Conservation (phyloP, 805 yeast species). For the Dipodascopsis uninucleata region DNA sequence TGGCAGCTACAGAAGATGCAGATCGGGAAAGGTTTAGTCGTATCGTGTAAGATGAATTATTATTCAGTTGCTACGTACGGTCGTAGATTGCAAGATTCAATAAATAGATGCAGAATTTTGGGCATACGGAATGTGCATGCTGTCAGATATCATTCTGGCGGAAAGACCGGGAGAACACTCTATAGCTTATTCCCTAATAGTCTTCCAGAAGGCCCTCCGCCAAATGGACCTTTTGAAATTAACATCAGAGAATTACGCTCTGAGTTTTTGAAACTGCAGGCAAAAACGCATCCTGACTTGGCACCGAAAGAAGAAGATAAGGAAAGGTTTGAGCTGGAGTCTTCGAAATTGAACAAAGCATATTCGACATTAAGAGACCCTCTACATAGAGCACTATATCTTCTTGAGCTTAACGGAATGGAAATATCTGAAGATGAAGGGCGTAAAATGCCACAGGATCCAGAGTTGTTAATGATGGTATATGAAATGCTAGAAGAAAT, state of each 20-base stretch:
- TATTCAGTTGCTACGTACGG: too few relatives aligned
- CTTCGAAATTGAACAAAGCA: constrained; percentile 69
- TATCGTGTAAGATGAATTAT: too few relatives aligned
- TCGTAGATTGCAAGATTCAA: too few relatives aligned
- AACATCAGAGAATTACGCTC: constrained; percentile 56
- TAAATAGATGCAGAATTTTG: constrained; percentile 1
- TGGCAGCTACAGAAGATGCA: too few relatives aligned
- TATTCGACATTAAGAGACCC: constrained; percentile 71
- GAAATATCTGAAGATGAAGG: constrained; percentile 51
- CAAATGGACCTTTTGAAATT: constrained; percentile 54
- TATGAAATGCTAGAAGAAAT: constrained; percentile 81
- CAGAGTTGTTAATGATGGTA: constrained; percentile 65
- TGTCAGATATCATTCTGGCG: not conserved
- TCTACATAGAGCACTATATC: constrained; percentile 61
- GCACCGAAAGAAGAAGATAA: constrained; percentile 33
- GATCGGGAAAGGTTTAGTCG: too few relatives aligned
- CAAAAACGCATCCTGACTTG: constrained; percentile 77
- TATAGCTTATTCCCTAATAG: constrained; percentile 73
- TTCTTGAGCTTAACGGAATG: constrained; percentile 47
- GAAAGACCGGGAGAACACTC: constrained; percentile 32
- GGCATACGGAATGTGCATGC: not conserved
- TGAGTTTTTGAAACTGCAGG: constrained; percentile 73
- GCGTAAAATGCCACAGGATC: constrained; percentile 45
- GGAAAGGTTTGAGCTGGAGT: constrained; percentile 37
- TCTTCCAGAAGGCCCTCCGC: constrained; percentile 64